These are phyloP conservation scores for Colletotrichum lentis DNA, from an alignment of 2,329 filamentous ascomycete genomes.

Conservation along the genomic window DNA sequence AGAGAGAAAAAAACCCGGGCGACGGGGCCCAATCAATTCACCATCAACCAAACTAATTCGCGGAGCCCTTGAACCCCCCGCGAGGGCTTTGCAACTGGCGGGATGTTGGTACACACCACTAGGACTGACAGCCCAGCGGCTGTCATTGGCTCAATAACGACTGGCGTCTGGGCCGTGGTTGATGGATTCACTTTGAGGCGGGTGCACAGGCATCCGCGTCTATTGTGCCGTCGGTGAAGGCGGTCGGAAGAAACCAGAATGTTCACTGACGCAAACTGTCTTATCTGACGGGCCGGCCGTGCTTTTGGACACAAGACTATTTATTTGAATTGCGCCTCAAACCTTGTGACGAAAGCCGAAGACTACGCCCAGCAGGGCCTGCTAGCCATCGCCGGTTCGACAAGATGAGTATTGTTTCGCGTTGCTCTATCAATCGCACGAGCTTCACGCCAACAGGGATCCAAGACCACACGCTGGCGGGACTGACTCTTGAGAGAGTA, in stretches of 20 bases:
- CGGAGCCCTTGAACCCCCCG: conserved; percentile 33
- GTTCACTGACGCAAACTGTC: conserved; percentile 19
- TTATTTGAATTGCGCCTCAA: conserved; percentile 21
- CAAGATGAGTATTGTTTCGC: conserved; percentile 31
- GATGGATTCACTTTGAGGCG: conserved; percentile 29
- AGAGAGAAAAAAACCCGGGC: conserved; percentile 14
- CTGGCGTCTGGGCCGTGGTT: conserved; percentile 2
- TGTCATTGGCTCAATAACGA: conserved; percentile 34
- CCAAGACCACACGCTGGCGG: conserved; percentile 10
- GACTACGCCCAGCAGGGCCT: background rate
- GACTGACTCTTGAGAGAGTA: conserved; percentile 6
- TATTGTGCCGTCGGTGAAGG: conserved; percentile 19
- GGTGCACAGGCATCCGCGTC: conserved; percentile 25
- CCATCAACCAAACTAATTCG: conserved; percentile 4
- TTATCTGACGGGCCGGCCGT: background rate
- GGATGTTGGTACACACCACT: conserved; percentile 5
- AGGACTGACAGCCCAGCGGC: conserved; percentile 19
- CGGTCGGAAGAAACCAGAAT: conserved; percentile 13
- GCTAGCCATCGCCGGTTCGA: conserved; percentile 6
- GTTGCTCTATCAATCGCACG: conserved; percentile 38
- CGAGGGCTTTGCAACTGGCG: conserved; percentile 9
- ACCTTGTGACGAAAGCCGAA: conserved; percentile 15
- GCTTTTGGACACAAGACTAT: background rate
- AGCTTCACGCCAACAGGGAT: conserved; percentile 30
- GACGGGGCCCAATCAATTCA: background rate